Evolutionary conservation across 805 yeast species (phyloP).

Genomic region (Clavispora carvajalis): DNA sequence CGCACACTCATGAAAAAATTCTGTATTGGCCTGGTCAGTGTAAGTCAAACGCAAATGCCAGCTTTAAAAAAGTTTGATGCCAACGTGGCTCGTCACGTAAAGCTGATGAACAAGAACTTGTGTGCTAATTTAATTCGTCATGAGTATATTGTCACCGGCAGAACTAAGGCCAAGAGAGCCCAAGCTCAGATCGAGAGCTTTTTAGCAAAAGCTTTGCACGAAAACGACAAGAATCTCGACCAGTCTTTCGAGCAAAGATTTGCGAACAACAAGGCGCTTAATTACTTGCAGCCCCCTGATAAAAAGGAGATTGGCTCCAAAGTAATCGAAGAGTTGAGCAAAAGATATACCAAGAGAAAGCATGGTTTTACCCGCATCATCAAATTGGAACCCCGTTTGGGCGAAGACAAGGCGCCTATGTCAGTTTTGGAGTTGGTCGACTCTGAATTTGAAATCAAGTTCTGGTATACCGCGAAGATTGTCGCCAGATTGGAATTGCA

Average conservation of each 20-base stretch:
- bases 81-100: constrained; percentile 38
- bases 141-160: constrained; percentile 39
- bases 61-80: constrained; percentile 38
- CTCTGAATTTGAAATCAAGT: constrained; percentile 54
- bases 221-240: constrained; percentile 16
- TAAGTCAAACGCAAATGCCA: constrained; percentile 24
- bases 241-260: constrained; percentile 13
- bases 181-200: constrained; percentile 37
- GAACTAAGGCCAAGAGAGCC: constrained; percentile 41
- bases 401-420: constrained; percentile 84
- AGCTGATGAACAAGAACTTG: constrained; percentile 41
- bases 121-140: constrained; percentile 41
- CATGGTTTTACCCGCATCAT: constrained; percentile 87
- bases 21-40: background rate
- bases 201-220: constrained; percentile 26
- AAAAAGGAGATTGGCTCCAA: constrained; percentile 39
- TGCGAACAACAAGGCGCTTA: constrained; percentile 15
- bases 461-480: constrained; percentile 73
- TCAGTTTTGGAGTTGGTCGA: constrained; percentile 85
- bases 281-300: constrained; percentile 24
- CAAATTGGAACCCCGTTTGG: constrained; percentile 76
- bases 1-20: background rate
- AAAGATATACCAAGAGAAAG: constrained; percentile 55
- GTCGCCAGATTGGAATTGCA: constrained; percentile 77
- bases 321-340: constrained; percentile 57